A percentile compares a stretch with the other conserved stretches of the same genome.
phyloP scores from a whole-genome alignment of 495 filamentous ascomycete species.

The Penicillium robsamsonii region DNA sequence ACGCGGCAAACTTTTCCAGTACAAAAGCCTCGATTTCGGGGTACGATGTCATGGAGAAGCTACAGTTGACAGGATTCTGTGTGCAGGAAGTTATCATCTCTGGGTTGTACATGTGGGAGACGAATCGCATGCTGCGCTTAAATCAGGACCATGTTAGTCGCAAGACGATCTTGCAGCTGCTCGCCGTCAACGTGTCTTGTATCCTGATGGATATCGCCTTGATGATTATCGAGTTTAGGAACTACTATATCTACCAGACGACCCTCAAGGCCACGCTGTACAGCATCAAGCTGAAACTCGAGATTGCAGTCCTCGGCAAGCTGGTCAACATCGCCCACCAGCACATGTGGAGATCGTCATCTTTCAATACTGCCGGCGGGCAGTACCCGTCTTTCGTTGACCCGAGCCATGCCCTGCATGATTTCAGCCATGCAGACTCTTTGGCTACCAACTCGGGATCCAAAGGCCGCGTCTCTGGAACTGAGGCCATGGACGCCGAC shows the following conservation, averaged over 20 bases:
- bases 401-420: constrained; percentile 16
- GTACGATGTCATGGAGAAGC: constrained; percentile 33
- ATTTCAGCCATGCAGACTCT: constrained; percentile 23
- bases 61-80: constrained; percentile 31
- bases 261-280: constrained; percentile 32
- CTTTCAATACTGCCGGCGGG: constrained; percentile 12
- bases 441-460: constrained; percentile 15
- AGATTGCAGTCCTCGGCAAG: constrained; percentile 31
- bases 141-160: constrained; percentile 27
- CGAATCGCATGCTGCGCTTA: constrained; percentile 28
- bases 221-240: constrained; percentile 33
- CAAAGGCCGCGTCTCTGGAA: constrained; percentile 18
- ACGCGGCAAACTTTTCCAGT: constrained; percentile 25
- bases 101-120: constrained; percentile 32
- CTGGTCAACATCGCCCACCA: constrained; percentile 32
- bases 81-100: constrained; percentile 34
- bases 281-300: constrained; percentile 32
- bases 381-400: constrained; percentile 31
- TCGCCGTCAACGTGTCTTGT: constrained; percentile 32
- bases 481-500: constrained; percentile 16
- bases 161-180: constrained; percentile 29
- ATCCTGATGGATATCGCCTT: constrained; percentile 33
- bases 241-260: constrained; percentile 34
- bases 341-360: constrained; percentile 22
- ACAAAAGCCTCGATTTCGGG: constrained; percentile 18